phyloP scores from a whole-genome alignment of 2,329 filamentous ascomycete genomes.

The Xylaria sp. region DNA sequence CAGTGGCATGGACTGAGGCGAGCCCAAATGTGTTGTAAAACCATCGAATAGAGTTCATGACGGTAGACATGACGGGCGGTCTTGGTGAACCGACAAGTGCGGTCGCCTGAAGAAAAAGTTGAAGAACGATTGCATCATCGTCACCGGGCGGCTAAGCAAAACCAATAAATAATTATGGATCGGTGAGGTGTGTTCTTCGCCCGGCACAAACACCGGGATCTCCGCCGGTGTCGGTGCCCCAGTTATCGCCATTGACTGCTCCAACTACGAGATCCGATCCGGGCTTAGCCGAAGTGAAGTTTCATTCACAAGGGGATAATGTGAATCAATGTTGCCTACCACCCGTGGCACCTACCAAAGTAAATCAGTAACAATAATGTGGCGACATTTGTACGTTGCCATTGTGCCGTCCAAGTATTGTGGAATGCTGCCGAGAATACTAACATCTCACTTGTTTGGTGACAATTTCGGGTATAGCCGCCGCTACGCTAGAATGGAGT shows the following conservation, averaged over 20 bases:
- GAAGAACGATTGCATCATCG: constrained; percentile 14
- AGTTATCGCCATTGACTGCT: constrained; percentile 16
- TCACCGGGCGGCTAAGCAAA: background rate
- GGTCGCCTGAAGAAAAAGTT: constrained; percentile 11
- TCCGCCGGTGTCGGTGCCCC: constrained; percentile 28
- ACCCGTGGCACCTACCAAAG: background rate
- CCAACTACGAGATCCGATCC: constrained; percentile 22
- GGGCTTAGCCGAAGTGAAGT: constrained; percentile 15
- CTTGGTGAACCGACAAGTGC: constrained; percentile 1
- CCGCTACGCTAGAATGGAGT: background rate
- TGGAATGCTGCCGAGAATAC: background rate
- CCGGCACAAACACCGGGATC: constrained; percentile 14
- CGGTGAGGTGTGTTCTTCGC: constrained; percentile 6
- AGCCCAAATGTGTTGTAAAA: constrained; percentile 62
- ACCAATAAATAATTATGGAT: constrained; percentile 24
- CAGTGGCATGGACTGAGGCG: constrained; percentile 57
- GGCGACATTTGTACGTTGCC: too few relatives aligned
- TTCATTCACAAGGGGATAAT: background rate
- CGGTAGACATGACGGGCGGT: constrained; percentile 41
- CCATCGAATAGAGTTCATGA: constrained; percentile 44
- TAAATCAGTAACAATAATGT: too few relatives aligned
- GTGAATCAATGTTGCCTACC: background rate
- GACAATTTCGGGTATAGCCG: constrained; percentile 1
- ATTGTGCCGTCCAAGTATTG: too few relatives aligned
- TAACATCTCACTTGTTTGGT: background rate